These are phyloP conservation scores for Gypsophila paniculata DNA, from an alignment of 179 eudicot species.

Conservation along the genomic window DNA sequence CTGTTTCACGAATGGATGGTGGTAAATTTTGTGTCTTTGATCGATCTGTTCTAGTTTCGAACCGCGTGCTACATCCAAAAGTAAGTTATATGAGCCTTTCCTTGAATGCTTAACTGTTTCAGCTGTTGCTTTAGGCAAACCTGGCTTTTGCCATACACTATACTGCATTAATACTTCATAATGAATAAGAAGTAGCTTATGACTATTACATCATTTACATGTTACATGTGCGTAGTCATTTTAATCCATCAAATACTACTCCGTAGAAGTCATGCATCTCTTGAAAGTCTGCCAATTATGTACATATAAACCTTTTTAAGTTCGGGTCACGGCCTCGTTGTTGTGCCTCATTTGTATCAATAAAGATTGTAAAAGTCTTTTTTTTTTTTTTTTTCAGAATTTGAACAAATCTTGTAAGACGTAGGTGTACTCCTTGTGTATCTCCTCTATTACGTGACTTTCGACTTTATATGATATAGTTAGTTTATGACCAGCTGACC, in stretches of 20 bases:
- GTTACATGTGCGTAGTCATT: no score
- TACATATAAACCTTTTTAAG: not conserved
- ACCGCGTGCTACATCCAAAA: slow-evolving; percentile 69
- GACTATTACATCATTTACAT: no score
- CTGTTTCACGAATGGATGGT: slow-evolving; percentile 91
- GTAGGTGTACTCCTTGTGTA: no score
- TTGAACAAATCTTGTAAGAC: not conserved
- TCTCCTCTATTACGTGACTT: no score
- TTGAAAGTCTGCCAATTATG: not conserved
- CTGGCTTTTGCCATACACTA: not conserved
- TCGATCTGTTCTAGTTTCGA: slow-evolving; percentile 91
- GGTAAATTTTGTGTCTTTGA: slow-evolving; percentile 76
- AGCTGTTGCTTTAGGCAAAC: not conserved
- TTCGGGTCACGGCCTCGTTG: not conserved
- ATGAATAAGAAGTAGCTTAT: no score
- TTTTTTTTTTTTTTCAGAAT: not conserved
- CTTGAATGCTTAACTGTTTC: slow-evolving; percentile 1
- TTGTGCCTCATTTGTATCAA: not conserved
- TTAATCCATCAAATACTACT: no score
- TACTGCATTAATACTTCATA: not conserved
- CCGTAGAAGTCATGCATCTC: not conserved
- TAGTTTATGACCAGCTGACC: no score
- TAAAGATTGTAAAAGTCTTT: not conserved
- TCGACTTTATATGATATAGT: no score
- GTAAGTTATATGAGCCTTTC: slow-evolving; percentile 33